These are phyloP conservation scores for Boletus bicolor DNA, from an alignment of 768 basidiomycete genomes.

Conservation along the genomic window DNA sequence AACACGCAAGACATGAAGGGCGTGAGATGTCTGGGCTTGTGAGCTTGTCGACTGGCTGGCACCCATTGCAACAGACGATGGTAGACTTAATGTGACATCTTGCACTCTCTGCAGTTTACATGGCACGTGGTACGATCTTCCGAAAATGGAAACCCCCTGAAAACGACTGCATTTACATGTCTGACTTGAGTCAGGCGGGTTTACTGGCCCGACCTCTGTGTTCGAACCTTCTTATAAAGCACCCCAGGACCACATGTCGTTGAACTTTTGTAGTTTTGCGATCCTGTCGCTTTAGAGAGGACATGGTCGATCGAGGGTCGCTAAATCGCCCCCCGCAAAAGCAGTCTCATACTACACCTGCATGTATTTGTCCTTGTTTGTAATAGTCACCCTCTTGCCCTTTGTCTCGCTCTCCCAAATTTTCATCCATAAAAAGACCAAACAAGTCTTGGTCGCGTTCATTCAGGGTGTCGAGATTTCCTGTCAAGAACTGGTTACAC, in stretches of 20 bases:
- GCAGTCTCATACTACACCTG: background rate
- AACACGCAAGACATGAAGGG: slow-evolving; percentile 85
- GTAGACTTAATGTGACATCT: background rate
- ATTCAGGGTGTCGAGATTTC: slow-evolving; percentile 26
- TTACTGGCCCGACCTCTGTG: too few species aligned
- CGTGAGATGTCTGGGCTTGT: slow-evolving; percentile 38
- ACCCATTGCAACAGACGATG: slow-evolving; percentile 47
- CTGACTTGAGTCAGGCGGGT: too few species aligned
- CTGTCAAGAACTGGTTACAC: slow-evolving; percentile 27
- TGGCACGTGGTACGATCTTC: background rate
- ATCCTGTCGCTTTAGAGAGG: too few species aligned
- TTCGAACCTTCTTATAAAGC: too few species aligned
- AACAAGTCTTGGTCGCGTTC: slow-evolving; percentile 25
- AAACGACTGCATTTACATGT: too few species aligned
- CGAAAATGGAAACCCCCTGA: slow-evolving; percentile 12
- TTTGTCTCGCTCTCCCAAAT: slow-evolving; percentile 17
- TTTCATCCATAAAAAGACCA: slow-evolving; percentile 19
- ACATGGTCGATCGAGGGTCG: too few species aligned
- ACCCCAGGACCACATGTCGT: too few species aligned
- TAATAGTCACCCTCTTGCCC: background rate
- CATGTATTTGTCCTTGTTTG: slow-evolving; percentile 29
- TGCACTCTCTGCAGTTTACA: background rate
- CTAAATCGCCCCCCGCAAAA: too few species aligned
- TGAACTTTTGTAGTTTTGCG: too few species aligned
- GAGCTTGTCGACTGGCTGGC: slow-evolving; percentile 66